Conservation (phyloP, 2,329 filamentous ascomycete species). For the Trichophyton verrucosum region DNA sequence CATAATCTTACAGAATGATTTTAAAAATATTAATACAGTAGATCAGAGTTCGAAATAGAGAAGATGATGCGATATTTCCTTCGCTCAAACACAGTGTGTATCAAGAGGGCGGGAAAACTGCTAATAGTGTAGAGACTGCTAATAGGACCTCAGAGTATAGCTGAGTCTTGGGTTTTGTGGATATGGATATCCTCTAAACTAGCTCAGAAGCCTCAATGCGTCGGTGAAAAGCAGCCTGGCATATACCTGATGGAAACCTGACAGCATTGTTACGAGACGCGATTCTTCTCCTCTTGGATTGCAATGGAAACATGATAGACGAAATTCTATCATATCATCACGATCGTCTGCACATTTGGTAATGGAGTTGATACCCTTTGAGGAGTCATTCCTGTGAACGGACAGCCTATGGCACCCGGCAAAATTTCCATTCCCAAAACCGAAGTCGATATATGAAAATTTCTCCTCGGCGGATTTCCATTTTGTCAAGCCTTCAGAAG, state of each 20-base stretch:
- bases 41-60: background rate
- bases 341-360: background rate
- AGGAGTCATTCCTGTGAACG: constrained; percentile 1
- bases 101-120: background rate
- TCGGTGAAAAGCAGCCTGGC: constrained; percentile 8
- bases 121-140: background rate
- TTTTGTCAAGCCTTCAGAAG: background rate
- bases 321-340: constrained; percentile 6
- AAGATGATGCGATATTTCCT: background rate
- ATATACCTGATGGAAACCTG: constrained; percentile 8
- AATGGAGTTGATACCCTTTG: background rate
- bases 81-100: background rate
- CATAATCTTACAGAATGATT: background rate
- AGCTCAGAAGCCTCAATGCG: background rate
- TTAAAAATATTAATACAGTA: background rate
- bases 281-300: constrained; percentile 5
- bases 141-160: background rate
- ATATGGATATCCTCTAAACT: background rate
- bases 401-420: constrained; percentile 10
- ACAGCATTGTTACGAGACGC: background rate
- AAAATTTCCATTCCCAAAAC: constrained; percentile 5
- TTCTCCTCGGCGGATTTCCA: background rate
- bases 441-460: constrained; percentile 10
- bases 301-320: constrained; percentile 8
- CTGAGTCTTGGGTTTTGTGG: background rate